Base-by-base conservation (phyloP, 208 protist genomes). In the Leishmania guyanensis region DNA sequence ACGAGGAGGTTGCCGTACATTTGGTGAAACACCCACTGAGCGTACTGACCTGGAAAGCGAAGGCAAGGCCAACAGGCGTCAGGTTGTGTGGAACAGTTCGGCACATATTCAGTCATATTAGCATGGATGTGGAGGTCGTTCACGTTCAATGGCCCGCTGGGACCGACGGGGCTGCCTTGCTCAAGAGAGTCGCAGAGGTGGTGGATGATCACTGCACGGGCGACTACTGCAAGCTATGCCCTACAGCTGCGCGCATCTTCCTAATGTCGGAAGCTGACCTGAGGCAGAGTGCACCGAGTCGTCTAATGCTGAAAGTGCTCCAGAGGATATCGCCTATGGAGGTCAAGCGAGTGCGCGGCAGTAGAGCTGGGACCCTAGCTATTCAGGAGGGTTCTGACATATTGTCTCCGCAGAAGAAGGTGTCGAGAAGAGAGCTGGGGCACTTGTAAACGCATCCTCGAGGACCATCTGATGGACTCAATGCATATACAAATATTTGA, bases 21-120 rank as follows among this genome's bases (percentile, higher is more conserved):
- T 33, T 75, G 58, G 22, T 54, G 8, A n/a, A 70, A 36, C 77
- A 83, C 50, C 76, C 79, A 33, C 54, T 87, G 66, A 66, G 62
- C 29, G 29, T 22, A 8, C 29, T 80, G 33, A 29, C 66, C 9
- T 73, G 73, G 65, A 58, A 43, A n/a, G 39, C 1, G 6, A 64
- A n/a, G 48, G 36, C 12, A 0, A 54, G 1, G 70, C 75, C 78
- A 0, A 65, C 73, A 16, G 39, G 17, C 9, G 51, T 79, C 22
- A 53, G 54, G 36, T 8, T 29, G 6, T 79, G 89, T 17, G 92
- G 92, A 8, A 81, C 46, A 29, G 81, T 97, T 36, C 83, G 82
- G 12, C 94, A 97, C 83, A 89, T 97, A 71, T 96, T 97, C 83
- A 95, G 92, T 39, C 92, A 97, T 80, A 96, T 96, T 84, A 74